Base-by-base conservation (phyloP, 805 yeast species). In the Kluyveromyces siamensis region DNA sequence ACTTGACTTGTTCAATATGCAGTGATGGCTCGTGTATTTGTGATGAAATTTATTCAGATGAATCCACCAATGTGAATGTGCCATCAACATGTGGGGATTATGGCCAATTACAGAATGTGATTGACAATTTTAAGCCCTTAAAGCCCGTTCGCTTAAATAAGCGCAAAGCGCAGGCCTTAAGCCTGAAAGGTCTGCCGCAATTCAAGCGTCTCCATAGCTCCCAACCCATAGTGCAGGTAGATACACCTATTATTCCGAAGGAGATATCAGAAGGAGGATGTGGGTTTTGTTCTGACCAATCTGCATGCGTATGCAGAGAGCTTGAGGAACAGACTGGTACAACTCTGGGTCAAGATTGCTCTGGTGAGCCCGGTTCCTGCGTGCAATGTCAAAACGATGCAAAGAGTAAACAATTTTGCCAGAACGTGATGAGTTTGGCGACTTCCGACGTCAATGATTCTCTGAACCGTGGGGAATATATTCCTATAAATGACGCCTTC, bases 251-350 rank as follows among this genome's bases (percentile, higher is more conserved):
- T 4, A 40, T 11, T n/a, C 4, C 43, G 3, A 40, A 40, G n/a
- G 19, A 16, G 9, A 30, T 18, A 19, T 17, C 36, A 49, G 68
- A 73, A 51, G 95, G 86, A 55, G 80, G 84, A 50, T 91, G 98
- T 67, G 98, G 98, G 0, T 90, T 91, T 66, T 91, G 98, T 61
- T 80, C 95, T 0, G 96, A 87, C 55, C 93, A 82, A 55, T 82
- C 95, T 0, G 90, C 96, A 2, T 91, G 98, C 67, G 85, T 91
- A 2, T 91, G 97, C 63, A 79, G 91, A 27, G 96, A 88, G 56
- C 85, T 80, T 16, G 78, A 76, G 1, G 67, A 67, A 17, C 74
- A 68, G 46, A 68, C 70, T 36, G 68, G 67, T n/a, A 67, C 66
- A 16, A 58, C 69, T 2, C 25, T 21, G 3, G 25, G 6, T 21